Evolutionary conservation across 2,329 filamentous ascomycete species (phyloP), one percentile per base, ranked within the genome.

Genomic region (Monascus ruber): DNA sequence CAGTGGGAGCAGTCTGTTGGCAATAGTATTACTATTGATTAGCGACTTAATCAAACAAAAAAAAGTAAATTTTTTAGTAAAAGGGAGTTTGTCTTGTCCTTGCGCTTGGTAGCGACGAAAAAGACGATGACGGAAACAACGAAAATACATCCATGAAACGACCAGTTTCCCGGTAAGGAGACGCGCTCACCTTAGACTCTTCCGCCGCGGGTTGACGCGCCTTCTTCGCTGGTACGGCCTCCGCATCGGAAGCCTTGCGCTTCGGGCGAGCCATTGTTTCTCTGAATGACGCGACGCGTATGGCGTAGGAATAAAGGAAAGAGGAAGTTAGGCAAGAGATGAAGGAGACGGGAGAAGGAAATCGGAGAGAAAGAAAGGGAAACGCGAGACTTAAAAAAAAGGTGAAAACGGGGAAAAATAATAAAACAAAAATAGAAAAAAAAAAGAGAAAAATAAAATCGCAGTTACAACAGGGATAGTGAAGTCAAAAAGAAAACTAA

Each of bases 201-300:
- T 39, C 26, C 4, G 32, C 38, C 28, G 38, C 34, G 11, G 40
- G 40, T 26, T 41, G 46, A 42, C 52, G 46, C 26, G 47, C 41
- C 28, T 45, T 49, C 39, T 60, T 60, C 2, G 54, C 45, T 6
- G 54, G 47, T 2, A 44, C 43, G 24, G 29, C 38, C 17, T 37
- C 32, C 9, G 31, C 35, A 11, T 51, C 49, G 17, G 48, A 49
- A 37, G 47, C 36, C 44, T 53, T 56, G 45, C 57, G 57, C 45
- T 59, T 59, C 33, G 26, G 37, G 31, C 42, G 36, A n/a, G 42
- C 42, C 46, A 48, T 48, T 31, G 9, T 39, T 10, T 10, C 25
- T 10, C n/a, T 11, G 24, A 5, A 9, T 24, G 35, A 31, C 36
- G 36, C 8, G 8, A 29, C 24, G 43, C 41, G 39, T 36, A 32